phyloP scores from a whole-genome alignment of 2,329 filamentous ascomycete genomes.

The Rhynchosporium secalis region DNA sequence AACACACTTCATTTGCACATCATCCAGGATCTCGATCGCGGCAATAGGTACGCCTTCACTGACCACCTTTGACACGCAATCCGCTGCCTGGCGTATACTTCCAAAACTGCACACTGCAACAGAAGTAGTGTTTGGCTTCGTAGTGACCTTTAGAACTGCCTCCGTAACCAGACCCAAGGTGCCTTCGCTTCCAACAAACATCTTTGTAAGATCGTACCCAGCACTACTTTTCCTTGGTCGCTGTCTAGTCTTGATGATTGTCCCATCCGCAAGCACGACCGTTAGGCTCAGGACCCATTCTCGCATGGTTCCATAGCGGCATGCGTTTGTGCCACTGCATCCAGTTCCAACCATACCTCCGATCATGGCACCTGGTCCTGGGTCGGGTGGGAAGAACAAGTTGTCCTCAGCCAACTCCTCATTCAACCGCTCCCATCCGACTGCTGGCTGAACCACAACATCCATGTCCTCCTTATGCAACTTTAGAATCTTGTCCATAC shows the following conservation, averaged over 20 bases:
- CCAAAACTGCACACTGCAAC: conserved; percentile 74
- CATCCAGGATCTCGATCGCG: conserved; percentile 90
- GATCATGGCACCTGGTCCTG: conserved; percentile 88
- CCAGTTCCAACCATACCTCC: conserved; percentile 82
- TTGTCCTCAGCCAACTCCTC: conserved; percentile 71
- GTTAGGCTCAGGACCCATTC: conserved; percentile 89
- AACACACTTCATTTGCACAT: conserved; percentile 79
- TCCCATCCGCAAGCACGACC: conserved; percentile 87
- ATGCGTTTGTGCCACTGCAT: conserved; percentile 80
- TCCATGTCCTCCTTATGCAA: conserved; percentile 78
- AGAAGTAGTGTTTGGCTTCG: conserved; percentile 74
- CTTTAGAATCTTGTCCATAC: conserved; percentile 78
- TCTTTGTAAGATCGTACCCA: conserved; percentile 85
- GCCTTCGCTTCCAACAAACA: conserved; percentile 89
- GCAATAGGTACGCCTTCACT: conserved; percentile 79
- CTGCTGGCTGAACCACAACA: conserved; percentile 74
- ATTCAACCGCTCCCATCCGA: conserved; percentile 86
- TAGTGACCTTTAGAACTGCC: conserved; percentile 82
- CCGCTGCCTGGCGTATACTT: conserved; percentile 41
- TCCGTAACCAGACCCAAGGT: conserved; percentile 91
- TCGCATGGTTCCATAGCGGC: conserved; percentile 91
- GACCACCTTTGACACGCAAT: conserved; percentile 79
- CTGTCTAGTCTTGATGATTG: conserved; percentile 84
- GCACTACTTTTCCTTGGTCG: conserved; percentile 86
- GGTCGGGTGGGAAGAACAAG: conserved; percentile 90